phyloP scores from a whole-genome alignment of 2,329 filamentous ascomycete genomes.

The Pseudogymnoascus sp. region DNA sequence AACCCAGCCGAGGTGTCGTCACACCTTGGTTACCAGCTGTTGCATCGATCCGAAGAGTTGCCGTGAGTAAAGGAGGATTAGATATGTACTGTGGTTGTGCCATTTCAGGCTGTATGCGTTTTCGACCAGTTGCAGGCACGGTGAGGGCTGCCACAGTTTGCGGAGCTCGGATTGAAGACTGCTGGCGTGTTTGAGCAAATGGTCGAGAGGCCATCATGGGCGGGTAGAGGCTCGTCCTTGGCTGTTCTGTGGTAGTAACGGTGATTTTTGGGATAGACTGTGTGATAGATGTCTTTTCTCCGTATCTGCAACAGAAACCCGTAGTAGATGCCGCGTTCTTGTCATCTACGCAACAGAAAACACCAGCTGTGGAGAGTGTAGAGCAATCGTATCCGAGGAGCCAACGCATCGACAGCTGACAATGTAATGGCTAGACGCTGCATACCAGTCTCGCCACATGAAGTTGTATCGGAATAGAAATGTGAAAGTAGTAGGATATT shows the following conservation, averaged over 20 bases:
- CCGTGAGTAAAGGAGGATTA: background rate
- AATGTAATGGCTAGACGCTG: background rate
- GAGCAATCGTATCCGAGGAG: constrained; percentile 2
- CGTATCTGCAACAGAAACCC: background rate
- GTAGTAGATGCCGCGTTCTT: background rate
- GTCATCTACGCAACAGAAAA: background rate
- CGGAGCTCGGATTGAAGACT: background rate
- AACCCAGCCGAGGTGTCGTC: background rate
- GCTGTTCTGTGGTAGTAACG: background rate
- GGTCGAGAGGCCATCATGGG: background rate
- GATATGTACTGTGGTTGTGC: background rate
- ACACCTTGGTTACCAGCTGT: background rate
- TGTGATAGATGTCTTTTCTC: background rate
- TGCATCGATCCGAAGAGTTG: constrained; percentile 1
- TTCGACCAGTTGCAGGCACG: background rate
- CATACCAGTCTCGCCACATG: background rate
- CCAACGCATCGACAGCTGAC: background rate
- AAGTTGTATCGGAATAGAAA: background rate
- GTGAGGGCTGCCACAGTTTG: background rate
- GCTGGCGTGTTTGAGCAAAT: background rate
- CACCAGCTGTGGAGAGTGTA: background rate
- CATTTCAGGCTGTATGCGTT: background rate
- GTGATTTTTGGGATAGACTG: background rate
- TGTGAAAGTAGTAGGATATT: background rate
- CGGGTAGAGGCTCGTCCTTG: background rate